These are phyloP conservation scores for Thalassiosira mediterranea DNA, from an alignment of 352 stramenopile species.

Conservation along the genomic window DNA sequence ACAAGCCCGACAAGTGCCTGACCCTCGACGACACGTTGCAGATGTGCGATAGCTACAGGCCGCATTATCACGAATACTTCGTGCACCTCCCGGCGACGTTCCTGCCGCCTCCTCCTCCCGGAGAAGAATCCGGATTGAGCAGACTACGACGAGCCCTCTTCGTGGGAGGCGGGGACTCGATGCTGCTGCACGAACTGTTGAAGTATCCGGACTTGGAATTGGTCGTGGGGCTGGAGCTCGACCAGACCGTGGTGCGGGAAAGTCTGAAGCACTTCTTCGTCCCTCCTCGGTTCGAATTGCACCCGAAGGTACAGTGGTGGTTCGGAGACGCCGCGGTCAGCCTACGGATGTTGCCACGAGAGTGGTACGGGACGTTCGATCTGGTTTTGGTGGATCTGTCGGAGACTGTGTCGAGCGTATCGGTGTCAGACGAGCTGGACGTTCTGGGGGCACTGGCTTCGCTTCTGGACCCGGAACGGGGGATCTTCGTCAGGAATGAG, in stretches of 20 bases:
- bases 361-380: slow-evolving; percentile 53
- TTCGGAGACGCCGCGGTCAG: slow-evolving; percentile 44
- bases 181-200: slow-evolving; percentile 39
- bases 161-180: slow-evolving; percentile 24
- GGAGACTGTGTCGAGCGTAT: slow-evolving; percentile 64
- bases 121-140: not conserved
- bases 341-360: slow-evolving; percentile 29
- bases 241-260: slow-evolving; percentile 33
- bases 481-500: slow-evolving; percentile 79
- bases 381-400: slow-evolving; percentile 46
- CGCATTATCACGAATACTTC: slow-evolving; percentile 71
- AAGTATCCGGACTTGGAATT: slow-evolving; percentile 43
- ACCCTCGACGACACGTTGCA: slow-evolving; percentile 69
- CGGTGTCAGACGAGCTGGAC: slow-evolving; percentile 65
- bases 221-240: slow-evolving; percentile 33
- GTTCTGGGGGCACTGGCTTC: slow-evolving; percentile 66
- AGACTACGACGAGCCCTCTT: not conserved
- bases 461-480: slow-evolving; percentile 64
- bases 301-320: slow-evolving; percentile 36
- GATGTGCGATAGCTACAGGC: slow-evolving; percentile 73
- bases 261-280: slow-evolving; percentile 31
- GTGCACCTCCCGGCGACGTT: slow-evolving; percentile 74
- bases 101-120: too few relatives aligned
- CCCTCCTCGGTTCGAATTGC: slow-evolving; percentile 6
- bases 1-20: slow-evolving; percentile 54